Evolutionary conservation across 2,329 filamentous ascomycete species (phyloP), one percentile per base, ranked within the genome.

Genomic region (Colletotrichum truncatum): DNA sequence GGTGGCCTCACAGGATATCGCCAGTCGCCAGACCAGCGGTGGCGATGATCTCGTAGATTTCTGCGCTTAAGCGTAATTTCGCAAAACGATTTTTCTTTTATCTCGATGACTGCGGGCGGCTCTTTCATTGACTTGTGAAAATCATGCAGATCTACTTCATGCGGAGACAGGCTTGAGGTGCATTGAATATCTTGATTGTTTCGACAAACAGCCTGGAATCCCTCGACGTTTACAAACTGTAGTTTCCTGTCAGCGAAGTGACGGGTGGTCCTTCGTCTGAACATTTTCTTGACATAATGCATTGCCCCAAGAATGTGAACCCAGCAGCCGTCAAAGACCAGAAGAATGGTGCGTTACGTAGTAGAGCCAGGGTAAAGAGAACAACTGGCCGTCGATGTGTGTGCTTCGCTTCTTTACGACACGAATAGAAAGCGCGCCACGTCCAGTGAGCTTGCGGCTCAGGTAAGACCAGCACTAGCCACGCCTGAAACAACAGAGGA

Each of bases 131-230:
- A 32, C 6, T 11, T 61, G 18, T 21, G 39, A 12, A 28, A 4
- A 53, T 34, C 32, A 54, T 61, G 46, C 61, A 14, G 16, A 26
- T 48, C 56, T 54, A 39, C 48, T 54, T 61, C 48, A 65, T 65
- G 57, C 49, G 3, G 32, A 7, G 12, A 7, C 6, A 48, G 18
- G 39, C 39, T 28, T 21, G 14, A 46, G 11, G 9, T 16, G 38
- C 12, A 52, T n/a, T 18, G 11, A 30, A 23, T 16, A 10, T 45
- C 11, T 16, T 36, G 14, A 26, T 32, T 52, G 21, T n/a, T 16
- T 25, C 28, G 16, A 2, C 23, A 43, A 16, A 39, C 26, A 30
- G 9, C n/a, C 12, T 25, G 23, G 26, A 21, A 6, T n/a, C 32
- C 11, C 12, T 25, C 8, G 16, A n/a, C n/a, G 10, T 38, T 9